Conservation (phyloP, 352 stramenopile genomes). For the Peronospora belbahrii region DNA sequence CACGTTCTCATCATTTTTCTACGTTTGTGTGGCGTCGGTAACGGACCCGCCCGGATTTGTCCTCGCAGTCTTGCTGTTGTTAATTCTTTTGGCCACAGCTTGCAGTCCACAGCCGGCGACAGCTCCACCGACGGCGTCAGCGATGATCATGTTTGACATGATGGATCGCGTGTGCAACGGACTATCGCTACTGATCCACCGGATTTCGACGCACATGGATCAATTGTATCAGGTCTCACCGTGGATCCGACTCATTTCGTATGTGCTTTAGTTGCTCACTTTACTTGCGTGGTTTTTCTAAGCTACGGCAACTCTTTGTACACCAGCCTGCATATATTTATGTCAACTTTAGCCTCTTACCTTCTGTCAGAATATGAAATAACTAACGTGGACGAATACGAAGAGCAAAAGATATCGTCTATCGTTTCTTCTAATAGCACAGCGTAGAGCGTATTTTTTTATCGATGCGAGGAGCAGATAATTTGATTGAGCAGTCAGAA, state of each 20-base stretch:
- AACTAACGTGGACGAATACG: constrained; percentile 3
- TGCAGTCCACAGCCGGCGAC: constrained; percentile 46
- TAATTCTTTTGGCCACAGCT: constrained; percentile 51
- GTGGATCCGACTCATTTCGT: constrained; percentile 53
- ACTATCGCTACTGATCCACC: constrained; percentile 52
- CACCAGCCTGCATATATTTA: constrained; percentile 29
- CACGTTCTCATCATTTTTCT: constrained; percentile 62
- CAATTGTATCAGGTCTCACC: constrained; percentile 45
- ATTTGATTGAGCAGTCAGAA: too few relatives aligned
- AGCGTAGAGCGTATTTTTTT: background rate
- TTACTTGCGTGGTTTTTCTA: constrained; percentile 10
- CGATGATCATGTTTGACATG: constrained; percentile 36
- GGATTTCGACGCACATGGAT: constrained; percentile 54
- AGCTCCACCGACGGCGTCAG: constrained; percentile 26
- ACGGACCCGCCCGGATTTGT: constrained; percentile 68
- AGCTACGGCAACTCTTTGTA: background rate
- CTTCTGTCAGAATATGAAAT: background rate
- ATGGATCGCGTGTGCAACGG: constrained; percentile 59
- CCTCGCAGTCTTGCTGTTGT: constrained; percentile 58
- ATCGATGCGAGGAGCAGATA: background rate
- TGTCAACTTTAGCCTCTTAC: constrained; percentile 11
- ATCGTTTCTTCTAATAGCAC: background rate
- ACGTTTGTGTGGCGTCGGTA: constrained; percentile 58
- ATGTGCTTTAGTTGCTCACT: constrained; percentile 29
- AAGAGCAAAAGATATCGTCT: constrained; percentile 11